Percentiles rank a stretch among this genome's conserved stretches.
phyloP scores from a whole-genome alignment of 2,329 filamentous ascomycete genomes.

The Trichophyton simii region DNA sequence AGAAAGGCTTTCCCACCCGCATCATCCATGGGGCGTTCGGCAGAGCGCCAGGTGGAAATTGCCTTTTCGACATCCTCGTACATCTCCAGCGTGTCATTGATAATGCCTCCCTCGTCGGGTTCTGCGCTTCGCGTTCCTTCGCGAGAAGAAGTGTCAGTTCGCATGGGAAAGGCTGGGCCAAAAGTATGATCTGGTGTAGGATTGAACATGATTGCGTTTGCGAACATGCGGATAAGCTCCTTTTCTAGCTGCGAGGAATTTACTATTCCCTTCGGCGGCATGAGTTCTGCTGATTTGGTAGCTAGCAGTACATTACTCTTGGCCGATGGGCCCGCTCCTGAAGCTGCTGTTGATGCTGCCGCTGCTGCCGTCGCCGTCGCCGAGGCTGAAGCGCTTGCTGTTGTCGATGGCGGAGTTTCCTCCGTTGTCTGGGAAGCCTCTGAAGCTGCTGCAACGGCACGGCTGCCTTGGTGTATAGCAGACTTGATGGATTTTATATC shows the following conservation, averaged over 20 bases:
- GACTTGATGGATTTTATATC: conserved; percentile 67
- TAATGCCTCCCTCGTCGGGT: conserved; percentile 66
- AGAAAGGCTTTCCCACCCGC: conserved; percentile 23
- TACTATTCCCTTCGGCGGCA: conserved; percentile 80
- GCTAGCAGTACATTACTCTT: conserved; percentile 33
- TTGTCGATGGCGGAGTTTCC: conserved; percentile 42
- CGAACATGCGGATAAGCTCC: conserved; percentile 91
- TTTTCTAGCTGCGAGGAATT: conserved; percentile 88
- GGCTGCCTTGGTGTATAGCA: conserved; percentile 46
- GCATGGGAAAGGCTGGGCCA: conserved; percentile 47
- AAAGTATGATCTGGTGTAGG: conserved; percentile 63
- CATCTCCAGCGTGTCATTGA: conserved; percentile 80
- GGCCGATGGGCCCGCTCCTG: conserved; percentile 21
- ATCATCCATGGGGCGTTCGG: conserved; percentile 42
- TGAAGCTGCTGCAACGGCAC: conserved; percentile 31
- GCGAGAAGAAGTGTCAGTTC: conserved; percentile 27
- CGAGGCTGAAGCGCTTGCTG: background rate
- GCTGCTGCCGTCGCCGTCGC: too few relatives aligned
- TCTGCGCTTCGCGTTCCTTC: conserved; percentile 45
- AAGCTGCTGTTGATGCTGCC: too few relatives aligned
- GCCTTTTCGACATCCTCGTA: conserved; percentile 73
- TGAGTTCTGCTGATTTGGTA: conserved; percentile 57
- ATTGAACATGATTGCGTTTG: conserved; percentile 98
- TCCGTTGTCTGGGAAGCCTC: conserved; percentile 47
- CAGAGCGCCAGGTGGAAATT: conserved; percentile 61